Evolutionary conservation across 169 alveolate species (phyloP), one percentile per base, ranked within the genome.

Genomic region (Sarcocystis neurona): DNA sequence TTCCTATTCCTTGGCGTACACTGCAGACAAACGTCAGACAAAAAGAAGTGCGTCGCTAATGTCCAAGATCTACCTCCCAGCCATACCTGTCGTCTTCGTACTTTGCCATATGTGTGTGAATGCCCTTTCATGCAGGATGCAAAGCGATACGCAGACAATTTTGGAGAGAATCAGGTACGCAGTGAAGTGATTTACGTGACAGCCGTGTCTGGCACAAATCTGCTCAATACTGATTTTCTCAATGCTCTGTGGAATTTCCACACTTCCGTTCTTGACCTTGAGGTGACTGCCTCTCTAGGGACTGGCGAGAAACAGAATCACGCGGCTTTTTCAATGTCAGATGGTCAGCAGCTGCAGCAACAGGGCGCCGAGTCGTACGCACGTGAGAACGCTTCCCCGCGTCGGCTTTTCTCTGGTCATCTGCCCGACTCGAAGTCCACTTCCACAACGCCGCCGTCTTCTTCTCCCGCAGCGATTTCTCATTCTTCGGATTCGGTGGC

Each of bases 191-290:
- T 87, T 75, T 56, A 75, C 43, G 82, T 87, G 39, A 88, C 84
- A 12, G 87, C 91, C 1, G 91, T 53, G 37, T 53, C 47, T 23
- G 75, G 41, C 82, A 87, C 87, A 47, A 87, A 87, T 46, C 47
- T 87, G 44, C 46, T 87, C 23, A 85, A 75, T 27, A 47, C 60
- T 10, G 70, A 84, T 4, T 87, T 87, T n/a, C 84, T 87, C 32
- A 74, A 87, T 58, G 91, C 91, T 20, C 58, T 87, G 82, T 87
- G 91, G 91, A 85, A 75, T 15, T 43, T 87, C 82, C 91, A 87
- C 37, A 50, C 63, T 72, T 46, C 47, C 32, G 60, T 87, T 43
- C 56, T 87, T 53, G 84, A 78, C 46, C 37, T 87, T 34, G 50
- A 43, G 56, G 89, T 84, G 30, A 84, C 80, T 10, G 79, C n/a